These are phyloP conservation scores for Phoma sp. DNA, from an alignment of 2,329 filamentous ascomycete species.

Conservation along the genomic window DNA sequence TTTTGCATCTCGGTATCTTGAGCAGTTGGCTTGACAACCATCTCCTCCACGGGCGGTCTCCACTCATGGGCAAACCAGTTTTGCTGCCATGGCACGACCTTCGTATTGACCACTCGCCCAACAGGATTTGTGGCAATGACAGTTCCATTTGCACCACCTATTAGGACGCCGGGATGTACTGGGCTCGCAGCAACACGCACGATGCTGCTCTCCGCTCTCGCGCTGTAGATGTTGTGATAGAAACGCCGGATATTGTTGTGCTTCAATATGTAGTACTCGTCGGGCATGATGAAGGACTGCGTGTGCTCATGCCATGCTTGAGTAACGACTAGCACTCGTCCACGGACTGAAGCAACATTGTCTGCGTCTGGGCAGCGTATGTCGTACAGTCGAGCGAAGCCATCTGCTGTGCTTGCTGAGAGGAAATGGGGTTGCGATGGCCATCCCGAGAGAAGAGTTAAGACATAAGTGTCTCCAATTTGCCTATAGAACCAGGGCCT, in stretches of 20 bases:
- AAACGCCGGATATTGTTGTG: conserved; percentile 61
- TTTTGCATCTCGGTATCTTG: neutral
- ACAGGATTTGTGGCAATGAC: conserved; percentile 62
- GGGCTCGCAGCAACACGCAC: conserved; percentile 57
- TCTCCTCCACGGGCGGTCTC: conserved; percentile 40
- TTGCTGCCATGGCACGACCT: conserved; percentile 61
- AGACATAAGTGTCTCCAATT: conserved; percentile 57
- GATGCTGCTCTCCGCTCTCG: conserved; percentile 48
- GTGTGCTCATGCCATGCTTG: conserved; percentile 64
- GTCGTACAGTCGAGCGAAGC: conserved; percentile 63
- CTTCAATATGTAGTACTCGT: conserved; percentile 62
- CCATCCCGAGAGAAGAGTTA: conserved; percentile 58
- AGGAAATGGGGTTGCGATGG: conserved; percentile 63
- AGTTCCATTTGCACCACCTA: conserved; percentile 61
- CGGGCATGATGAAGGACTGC: conserved; percentile 61
- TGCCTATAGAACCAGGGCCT: conserved; percentile 54
- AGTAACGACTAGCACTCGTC: conserved; percentile 57
- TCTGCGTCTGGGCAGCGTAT: conserved; percentile 57
- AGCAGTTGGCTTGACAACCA: conserved; percentile 8
- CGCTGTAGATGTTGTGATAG: conserved; percentile 54
- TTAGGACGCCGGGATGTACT: conserved; percentile 62
- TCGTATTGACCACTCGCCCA: conserved; percentile 58
- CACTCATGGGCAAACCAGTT: conserved; percentile 67
- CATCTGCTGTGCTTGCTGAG: conserved; percentile 62
- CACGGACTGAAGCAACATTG: conserved; percentile 55